Evolutionary conservation across 495 filamentous ascomycete genomes (phyloP).

Genomic region (Penicillium steckii): DNA sequence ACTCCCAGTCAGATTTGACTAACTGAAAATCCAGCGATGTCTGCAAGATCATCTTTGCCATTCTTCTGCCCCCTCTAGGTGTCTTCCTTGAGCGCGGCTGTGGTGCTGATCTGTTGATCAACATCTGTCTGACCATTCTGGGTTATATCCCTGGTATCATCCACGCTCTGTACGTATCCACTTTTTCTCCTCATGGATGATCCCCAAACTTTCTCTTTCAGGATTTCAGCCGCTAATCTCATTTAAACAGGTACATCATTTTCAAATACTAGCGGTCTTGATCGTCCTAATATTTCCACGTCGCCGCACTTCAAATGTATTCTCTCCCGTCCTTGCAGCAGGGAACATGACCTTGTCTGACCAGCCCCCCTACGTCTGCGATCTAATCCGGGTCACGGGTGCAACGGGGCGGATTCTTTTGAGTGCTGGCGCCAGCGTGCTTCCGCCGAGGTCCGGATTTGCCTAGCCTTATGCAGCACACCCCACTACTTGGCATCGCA

Average conservation of each 20-base stretch:
- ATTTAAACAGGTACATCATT: conserved; percentile 49
- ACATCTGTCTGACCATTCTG: conserved; percentile 81
- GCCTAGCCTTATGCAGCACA: conserved; percentile 28
- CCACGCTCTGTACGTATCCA: conserved; percentile 61
- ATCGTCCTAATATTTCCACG: neutral
- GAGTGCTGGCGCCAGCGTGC: conserved; percentile 19
- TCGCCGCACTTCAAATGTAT: neutral
- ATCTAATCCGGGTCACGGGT: neutral
- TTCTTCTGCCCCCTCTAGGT: conserved; percentile 84
- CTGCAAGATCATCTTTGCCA: conserved; percentile 87
- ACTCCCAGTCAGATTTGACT: too few species aligned
- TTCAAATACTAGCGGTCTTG: conserved; percentile 49
- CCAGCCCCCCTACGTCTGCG: neutral
- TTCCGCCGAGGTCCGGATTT: conserved; percentile 36
- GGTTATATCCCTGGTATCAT: conserved; percentile 77
- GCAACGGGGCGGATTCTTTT: conserved; percentile 8
- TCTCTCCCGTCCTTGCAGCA: neutral
- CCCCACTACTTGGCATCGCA: conserved; percentile 28
- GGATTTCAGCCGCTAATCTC: conserved; percentile 3
- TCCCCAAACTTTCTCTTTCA: neutral
- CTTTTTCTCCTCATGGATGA: neutral
- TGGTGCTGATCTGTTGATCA: conserved; percentile 79
- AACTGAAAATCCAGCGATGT: too few species aligned
- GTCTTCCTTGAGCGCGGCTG: conserved; percentile 91
- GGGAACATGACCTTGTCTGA: neutral